Evolutionary conservation across 257 asterid genomes (phyloP), one percentile per base, ranked within the genome.

Genomic region (Sherardia arvensis): DNA sequence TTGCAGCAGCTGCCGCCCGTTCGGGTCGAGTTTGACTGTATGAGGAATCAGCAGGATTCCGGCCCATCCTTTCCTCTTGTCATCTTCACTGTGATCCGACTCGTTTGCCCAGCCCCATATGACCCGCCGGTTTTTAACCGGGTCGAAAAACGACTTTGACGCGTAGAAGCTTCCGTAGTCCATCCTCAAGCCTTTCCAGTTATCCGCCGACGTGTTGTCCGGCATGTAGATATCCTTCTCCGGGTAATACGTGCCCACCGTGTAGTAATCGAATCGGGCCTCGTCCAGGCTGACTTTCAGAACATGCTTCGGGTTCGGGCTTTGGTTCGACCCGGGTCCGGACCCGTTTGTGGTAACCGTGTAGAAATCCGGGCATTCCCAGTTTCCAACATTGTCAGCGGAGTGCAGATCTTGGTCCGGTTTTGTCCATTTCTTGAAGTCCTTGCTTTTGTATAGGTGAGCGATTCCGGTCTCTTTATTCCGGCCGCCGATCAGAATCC

Each of bases 71-170:
- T 85, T 88, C 21, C 32, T 5, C 22, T 71, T 57, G 68, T 88
- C 87, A 59, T 79, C 77, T 0, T 38, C 9, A 0, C 53, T 65
- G 15, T 80, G 9, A 63, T 80, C 89, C 0, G 94, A 85, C 66
- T 88, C 96, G 56, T 88, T 88, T 1, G 92, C 90, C 96, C 96
- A 88, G 53, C 81, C 86, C 90, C 87, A 82, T 70, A 88, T 23
- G 30, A 88, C n/a, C n/a, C n/a, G n/a, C n/a, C n/a, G n/a, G n/a
- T n/a, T n/a, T n/a, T n/a, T n/a, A n/a, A n/a, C n/a, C n/a, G n/a
- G n/a, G n/a, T n/a, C n/a, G n/a, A n/a, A n/a, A n/a, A n/a, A n/a
- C n/a, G n/a, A n/a, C n/a, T 88, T 88, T 1, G 96, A 85, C 0
- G 96, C 96, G 10, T 85, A 85, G 48, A 66, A 86, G 68, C 84